These are phyloP conservation scores for Trametes maxima DNA, from an alignment of 768 basidiomycete species.

Conservation along the genomic window DNA sequence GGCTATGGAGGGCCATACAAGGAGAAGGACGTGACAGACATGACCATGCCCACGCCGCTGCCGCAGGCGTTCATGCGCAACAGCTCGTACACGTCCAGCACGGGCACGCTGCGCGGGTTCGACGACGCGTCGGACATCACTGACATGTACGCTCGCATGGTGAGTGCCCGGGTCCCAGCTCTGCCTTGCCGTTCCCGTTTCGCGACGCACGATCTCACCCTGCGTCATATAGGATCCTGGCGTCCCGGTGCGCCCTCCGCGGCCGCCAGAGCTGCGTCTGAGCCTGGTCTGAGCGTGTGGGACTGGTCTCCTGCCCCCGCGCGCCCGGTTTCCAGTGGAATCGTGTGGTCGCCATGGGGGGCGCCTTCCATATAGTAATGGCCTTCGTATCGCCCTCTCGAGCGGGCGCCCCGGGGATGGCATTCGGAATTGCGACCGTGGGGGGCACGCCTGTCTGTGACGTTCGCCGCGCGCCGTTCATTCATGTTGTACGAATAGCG, in stretches of 20 bases:
- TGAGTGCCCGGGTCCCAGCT: not conserved
- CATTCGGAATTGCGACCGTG: constrained; percentile 1
- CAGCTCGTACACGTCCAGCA: constrained; percentile 9
- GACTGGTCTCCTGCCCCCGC: not conserved
- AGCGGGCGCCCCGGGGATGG: not conserved
- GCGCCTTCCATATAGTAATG: not conserved
- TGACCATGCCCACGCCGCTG: constrained; percentile 10
- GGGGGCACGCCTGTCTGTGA: not conserved
- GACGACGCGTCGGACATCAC: constrained; percentile 13
- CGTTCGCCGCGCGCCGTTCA: not conserved
- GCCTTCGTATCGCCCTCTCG: not conserved
- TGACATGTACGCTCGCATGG: constrained; percentile 12
- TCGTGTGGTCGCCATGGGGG: constrained; percentile 3
- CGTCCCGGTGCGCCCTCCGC: constrained; percentile 1
- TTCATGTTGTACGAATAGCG: constrained; percentile 7
- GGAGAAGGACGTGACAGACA: constrained; percentile 9
- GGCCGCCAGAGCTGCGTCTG: constrained; percentile 14
- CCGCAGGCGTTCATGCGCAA: constrained; percentile 2
- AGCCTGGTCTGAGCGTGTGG: constrained; percentile 15
- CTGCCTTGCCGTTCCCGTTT: not conserved
- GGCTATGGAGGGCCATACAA: constrained; percentile 6
- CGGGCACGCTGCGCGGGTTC: not conserved
- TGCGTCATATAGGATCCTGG: constrained; percentile 5
- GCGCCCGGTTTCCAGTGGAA: constrained; percentile 1
- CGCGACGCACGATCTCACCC: constrained; percentile 1